Conservation (phyloP, 2,329 filamentous ascomycete genomes). For the Colletotrichum navitas region DNA sequence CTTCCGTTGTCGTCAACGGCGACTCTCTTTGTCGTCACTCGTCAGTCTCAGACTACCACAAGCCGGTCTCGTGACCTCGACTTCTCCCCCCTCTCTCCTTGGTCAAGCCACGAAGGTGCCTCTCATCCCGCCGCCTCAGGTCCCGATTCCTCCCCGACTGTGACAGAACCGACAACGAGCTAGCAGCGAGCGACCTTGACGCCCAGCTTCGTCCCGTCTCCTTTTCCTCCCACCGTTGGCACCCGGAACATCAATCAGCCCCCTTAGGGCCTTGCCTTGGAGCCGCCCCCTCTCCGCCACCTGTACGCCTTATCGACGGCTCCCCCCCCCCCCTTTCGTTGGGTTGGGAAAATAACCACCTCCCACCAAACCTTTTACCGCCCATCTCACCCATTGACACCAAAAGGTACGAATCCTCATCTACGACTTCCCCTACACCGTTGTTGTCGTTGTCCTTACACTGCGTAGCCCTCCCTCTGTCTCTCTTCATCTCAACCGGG, state of each 20-base stretch:
- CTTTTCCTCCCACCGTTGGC: slow-evolving; percentile 1
- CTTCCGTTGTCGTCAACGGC: neutral
- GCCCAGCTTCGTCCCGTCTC: slow-evolving; percentile 13
- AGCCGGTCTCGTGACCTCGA: slow-evolving; percentile 37
- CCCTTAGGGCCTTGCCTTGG: slow-evolving; percentile 5
- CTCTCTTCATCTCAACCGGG: slow-evolving; percentile 24
- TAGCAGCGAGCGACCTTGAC: neutral
- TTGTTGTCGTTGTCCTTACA: no score
- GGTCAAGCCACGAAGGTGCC: slow-evolving; percentile 21
- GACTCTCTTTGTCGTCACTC: neutral
- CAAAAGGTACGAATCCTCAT: neutral
- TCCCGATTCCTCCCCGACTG: neutral
- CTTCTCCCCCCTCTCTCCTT: slow-evolving; percentile 1
- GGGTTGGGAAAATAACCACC: slow-evolving; percentile 10
- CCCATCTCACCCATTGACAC: neutral
- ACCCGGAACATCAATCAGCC: neutral
- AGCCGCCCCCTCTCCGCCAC: slow-evolving; percentile 24
- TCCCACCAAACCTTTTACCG: neutral
- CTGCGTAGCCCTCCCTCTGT: neutral
- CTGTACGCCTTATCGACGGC: slow-evolving; percentile 17
- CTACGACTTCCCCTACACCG: neutral
- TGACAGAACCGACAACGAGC: neutral
- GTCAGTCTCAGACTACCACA: neutral
- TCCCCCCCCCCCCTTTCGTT: slow-evolving; percentile 19
- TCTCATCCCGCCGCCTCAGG: slow-evolving; percentile 8